These are phyloP conservation scores for Colletotrichum noveboracense DNA, from an alignment of 2,329 filamentous ascomycete species.

Conservation along the genomic window DNA sequence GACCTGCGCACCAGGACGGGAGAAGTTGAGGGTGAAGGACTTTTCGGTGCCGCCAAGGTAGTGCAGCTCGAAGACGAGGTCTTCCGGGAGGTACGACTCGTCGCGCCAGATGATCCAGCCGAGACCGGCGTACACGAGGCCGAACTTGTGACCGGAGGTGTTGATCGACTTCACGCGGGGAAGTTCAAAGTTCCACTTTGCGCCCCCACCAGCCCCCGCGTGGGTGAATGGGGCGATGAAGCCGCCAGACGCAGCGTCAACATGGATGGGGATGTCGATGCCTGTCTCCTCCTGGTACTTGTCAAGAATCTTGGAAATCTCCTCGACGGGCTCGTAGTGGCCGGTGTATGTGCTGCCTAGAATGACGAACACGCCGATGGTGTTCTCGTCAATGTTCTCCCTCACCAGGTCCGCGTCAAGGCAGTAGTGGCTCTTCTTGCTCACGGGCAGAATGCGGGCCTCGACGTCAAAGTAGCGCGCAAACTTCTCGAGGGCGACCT, in stretches of 20 bases:
- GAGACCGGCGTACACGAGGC: constrained; percentile 69
- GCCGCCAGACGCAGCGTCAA: constrained; percentile 65
- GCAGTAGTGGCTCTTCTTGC: constrained; percentile 62
- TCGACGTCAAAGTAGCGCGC: constrained; percentile 78
- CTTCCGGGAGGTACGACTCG: constrained; percentile 66
- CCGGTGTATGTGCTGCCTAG: constrained; percentile 76
- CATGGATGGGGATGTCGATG: constrained; percentile 70
- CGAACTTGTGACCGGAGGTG: constrained; percentile 64
- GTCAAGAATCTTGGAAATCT: constrained; percentile 69
- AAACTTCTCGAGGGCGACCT: constrained; percentile 77
- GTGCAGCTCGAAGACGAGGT: constrained; percentile 72
- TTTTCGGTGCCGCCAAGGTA: constrained; percentile 76
- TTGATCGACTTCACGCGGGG: constrained; percentile 72
- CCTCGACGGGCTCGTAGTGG: constrained; percentile 75
- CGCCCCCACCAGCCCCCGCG: constrained; percentile 53
- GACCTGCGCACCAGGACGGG: constrained; percentile 71
- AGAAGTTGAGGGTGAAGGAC: constrained; percentile 75
- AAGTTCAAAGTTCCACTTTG: constrained; percentile 68
- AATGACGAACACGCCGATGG: constrained; percentile 78
- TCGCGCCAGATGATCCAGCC: constrained; percentile 77
- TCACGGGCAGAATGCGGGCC: constrained; percentile 67
- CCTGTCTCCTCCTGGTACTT: constrained; percentile 66
- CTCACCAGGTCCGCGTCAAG: constrained; percentile 69
- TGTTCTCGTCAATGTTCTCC: constrained; percentile 76
- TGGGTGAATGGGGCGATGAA: constrained; percentile 68